Evolutionary conservation across 495 filamentous ascomycete genomes (phyloP).

Genomic region (Tuber brumale): DNA sequence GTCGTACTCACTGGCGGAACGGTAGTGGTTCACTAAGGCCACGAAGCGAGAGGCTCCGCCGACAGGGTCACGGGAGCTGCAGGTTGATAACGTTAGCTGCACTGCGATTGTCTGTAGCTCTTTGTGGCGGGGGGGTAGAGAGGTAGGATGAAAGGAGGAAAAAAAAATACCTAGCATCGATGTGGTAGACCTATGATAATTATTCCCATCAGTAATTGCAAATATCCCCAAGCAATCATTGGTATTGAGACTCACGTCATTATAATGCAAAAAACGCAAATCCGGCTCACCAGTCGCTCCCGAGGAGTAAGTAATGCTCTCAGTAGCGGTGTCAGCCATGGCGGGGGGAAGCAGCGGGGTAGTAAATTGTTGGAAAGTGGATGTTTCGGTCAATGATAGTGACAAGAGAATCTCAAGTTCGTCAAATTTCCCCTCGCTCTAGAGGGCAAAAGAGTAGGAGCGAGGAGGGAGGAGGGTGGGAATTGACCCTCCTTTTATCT

Average conservation of each 20-base stretch:
- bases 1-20: slow-evolving; percentile 51
- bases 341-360: slow-evolving; percentile 31
- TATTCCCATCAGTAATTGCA: neutral
- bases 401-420: neutral
- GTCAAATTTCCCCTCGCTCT: neutral
- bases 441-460: neutral
- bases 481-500: slow-evolving; percentile 3
- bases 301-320: slow-evolving; percentile 50
- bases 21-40: slow-evolving; percentile 67
- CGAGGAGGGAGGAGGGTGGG: neutral
- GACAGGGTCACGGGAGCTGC: slow-evolving; percentile 68
- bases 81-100: slow-evolving; percentile 6
- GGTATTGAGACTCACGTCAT: slow-evolving; percentile 57
- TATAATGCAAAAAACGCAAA: slow-evolving; percentile 78
- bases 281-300: slow-evolving; percentile 54
- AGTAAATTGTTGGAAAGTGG: slow-evolving; percentile 1
- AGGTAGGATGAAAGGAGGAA: neutral
- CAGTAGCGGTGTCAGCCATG: slow-evolving; percentile 26
- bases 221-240: neutral
- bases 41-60: slow-evolving; percentile 76
- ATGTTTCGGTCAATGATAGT: neutral
- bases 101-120: neutral
- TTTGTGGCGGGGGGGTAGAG: neutral
- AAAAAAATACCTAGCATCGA: slow-evolving; percentile 48
- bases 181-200: slow-evolving; percentile 56